These are phyloP conservation scores for Capsicum chinense DNA, from an alignment of 257 asterid species.

Conservation along the genomic window DNA sequence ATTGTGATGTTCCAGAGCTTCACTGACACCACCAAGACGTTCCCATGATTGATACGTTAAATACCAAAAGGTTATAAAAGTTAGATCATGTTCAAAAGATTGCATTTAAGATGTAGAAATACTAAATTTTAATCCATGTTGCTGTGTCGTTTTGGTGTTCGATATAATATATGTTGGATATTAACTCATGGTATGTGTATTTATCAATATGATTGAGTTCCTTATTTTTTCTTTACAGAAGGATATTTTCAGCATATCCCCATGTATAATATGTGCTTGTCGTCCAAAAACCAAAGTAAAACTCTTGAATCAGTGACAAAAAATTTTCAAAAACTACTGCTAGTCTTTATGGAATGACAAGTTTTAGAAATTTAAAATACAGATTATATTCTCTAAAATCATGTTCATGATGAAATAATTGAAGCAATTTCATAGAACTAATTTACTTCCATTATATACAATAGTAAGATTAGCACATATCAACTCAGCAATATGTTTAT, in stretches of 20 bases:
- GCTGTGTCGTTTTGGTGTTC: neutral
- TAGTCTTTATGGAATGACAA: neutral
- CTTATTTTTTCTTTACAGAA: neutral
- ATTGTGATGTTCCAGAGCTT: neutral
- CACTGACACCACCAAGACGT: neutral
- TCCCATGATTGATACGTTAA: neutral
- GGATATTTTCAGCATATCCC: neutral
- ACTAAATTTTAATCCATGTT: neutral
- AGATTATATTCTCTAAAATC: neutral
- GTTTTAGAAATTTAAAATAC: neutral
- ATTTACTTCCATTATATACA: neutral
- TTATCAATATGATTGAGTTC: neutral
- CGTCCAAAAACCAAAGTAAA: neutral
- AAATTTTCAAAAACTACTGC: neutral
- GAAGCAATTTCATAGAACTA: neutral
- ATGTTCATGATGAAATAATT: slow-evolving; percentile 5
- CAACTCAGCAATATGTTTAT: neutral
- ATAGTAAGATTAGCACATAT: neutral
- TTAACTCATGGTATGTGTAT: neutral
- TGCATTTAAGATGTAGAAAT: neutral
- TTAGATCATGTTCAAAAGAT: neutral
- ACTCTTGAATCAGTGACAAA: neutral
- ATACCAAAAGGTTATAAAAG: neutral
- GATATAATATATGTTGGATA: neutral
- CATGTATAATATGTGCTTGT: neutral